Base-by-base conservation (phyloP, 2,329 filamentous ascomycete species). In the Colletotrichum shisoi region DNA sequence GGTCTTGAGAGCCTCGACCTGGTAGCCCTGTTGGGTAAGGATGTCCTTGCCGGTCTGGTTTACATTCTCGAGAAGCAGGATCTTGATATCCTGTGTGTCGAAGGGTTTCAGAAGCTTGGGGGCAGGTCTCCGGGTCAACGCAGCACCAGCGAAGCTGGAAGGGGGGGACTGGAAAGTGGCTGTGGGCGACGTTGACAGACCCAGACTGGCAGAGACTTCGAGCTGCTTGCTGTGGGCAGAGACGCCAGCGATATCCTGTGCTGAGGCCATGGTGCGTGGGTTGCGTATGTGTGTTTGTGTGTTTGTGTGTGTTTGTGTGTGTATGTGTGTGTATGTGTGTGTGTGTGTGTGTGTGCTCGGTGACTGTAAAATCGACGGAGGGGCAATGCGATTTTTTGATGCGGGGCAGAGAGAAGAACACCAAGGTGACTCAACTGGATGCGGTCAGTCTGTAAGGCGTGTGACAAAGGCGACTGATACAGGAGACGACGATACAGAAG, bases 1-100 rank as follows among this genome's bases (percentile, higher is more conserved):
- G 70, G 88, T 89, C 83, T 97, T 99, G 71, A 94, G 81, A 57
- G 89, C 87, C 80, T 99, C 95, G 40, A 99, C 95, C 80, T 99
- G 95, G 79, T 99, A 99, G 67, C 95, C 95, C 80, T 99, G 94
- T 63, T 82, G 84, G 65, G 81, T 87, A 65, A 99, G 84, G 64
- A 97, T 94, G 53, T 96, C 89, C 73, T 89, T 87, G 15, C 95
- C 95, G 27, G 93, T 92, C 79, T 92, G 83, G 78, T 99, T 99
- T 75, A 99, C 92, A 80, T 98, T 99, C 78, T 99, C 95, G 39
- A 99, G 83, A 19, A 99, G 85, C 64, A 99, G 82, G 63, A 99
- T 96, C 82, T 97, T 98, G 81, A 99, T 93, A 76, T 98, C 94
- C 76, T 94, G 89, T 24, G 93, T 95, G 76, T 94, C 90, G 81